A percentile compares a stretch with the other conserved stretches of the same genome.
These are phyloP conservation scores for Centrapalus pauciflorus DNA, from an alignment of 129 eudicot genomes.

Conservation along the genomic window DNA sequence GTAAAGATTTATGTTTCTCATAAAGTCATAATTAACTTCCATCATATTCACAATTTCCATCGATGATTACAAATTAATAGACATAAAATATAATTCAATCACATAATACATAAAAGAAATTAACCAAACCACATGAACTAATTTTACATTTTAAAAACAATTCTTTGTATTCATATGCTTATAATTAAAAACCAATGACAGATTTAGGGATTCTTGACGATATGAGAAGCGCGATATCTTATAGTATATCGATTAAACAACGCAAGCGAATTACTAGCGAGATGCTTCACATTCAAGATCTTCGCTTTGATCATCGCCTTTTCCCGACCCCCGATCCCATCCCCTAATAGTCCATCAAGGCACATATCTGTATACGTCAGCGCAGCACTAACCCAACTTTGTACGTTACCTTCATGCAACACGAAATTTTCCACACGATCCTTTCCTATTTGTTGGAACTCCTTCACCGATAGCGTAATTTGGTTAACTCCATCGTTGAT, in stretches of 20 bases:
- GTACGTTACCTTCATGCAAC: slow-evolving; percentile 55
- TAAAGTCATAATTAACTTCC: too few species aligned
- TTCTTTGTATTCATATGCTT: neutral
- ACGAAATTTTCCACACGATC: slow-evolving; percentile 37
- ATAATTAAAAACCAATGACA: too few species aligned
- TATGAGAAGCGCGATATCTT: slow-evolving; percentile 47
- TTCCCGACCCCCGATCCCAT: slow-evolving; percentile 36
- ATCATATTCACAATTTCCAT: slow-evolving; percentile 23
- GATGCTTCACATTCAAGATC: slow-evolving; percentile 56
- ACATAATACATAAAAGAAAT: neutral
- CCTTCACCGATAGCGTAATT: slow-evolving; percentile 43
- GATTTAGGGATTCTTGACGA: slow-evolving; percentile 33
- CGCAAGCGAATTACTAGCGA: slow-evolving; percentile 61
- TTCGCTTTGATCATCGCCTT: slow-evolving; percentile 50
- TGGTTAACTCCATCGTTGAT: slow-evolving; percentile 51
- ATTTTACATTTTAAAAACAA: slow-evolving; percentile 11
- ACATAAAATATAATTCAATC: neutral
- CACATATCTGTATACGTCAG: slow-evolving; percentile 47
- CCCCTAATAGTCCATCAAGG: slow-evolving; percentile 44
- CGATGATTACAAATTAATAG: neutral
- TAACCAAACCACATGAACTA: neutral
- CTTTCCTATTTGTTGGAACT: slow-evolving; percentile 29
- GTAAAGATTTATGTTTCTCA: slow-evolving; percentile 1
- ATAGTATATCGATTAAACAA: slow-evolving; percentile 51
- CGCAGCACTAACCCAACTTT: slow-evolving; percentile 74